A percentile compares a stretch with the other conserved stretches of the same genome.
These are phyloP conservation scores for Penicillium antarcticum DNA, from an alignment of 495 filamentous ascomycete species.

Conservation along the genomic window DNA sequence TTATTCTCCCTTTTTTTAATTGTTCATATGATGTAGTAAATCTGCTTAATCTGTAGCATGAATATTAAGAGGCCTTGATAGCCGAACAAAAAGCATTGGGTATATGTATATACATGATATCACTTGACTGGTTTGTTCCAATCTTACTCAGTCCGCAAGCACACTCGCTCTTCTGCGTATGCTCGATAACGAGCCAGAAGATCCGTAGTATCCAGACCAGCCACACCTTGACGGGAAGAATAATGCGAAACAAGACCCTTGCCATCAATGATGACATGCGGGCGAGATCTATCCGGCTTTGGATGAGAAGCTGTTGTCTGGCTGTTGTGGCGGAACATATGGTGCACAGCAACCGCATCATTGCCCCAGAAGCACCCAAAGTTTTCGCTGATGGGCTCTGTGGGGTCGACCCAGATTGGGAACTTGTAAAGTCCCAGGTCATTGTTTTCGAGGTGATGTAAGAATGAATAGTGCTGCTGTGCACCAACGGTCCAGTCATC, in stretches of 20 bases:
- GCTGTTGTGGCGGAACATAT: conserved; percentile 9
- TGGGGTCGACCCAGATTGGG: conserved; percentile 45
- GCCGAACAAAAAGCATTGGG: not conserved
- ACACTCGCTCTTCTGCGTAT: conserved; percentile 50
- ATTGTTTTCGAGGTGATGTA: conserved; percentile 47
- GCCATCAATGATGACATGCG: conserved; percentile 47
- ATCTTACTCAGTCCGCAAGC: conserved; percentile 13
- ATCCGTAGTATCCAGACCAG: conserved; percentile 47
- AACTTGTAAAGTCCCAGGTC: conserved; percentile 49
- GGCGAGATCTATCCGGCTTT: conserved; percentile 4
- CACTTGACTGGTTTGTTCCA: not conserved
- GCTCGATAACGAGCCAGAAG: conserved; percentile 49
- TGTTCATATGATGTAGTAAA: too few species aligned
- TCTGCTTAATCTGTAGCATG: too few species aligned
- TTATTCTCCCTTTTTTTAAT: too few species aligned
- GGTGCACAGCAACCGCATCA: conserved; percentile 26
- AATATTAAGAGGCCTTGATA: not conserved
- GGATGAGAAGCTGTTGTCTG: not conserved
- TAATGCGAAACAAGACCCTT: conserved; percentile 51
- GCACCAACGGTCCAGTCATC: conserved; percentile 48
- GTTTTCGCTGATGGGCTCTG: conserved; percentile 39
- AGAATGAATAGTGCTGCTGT: conserved; percentile 54
- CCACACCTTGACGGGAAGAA: conserved; percentile 29
- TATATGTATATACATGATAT: conserved; percentile 3
- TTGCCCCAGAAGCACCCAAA: conserved; percentile 48